phyloP scores from a whole-genome alignment of 305 asterid species.

The Fraxinus latifolia region DNA sequence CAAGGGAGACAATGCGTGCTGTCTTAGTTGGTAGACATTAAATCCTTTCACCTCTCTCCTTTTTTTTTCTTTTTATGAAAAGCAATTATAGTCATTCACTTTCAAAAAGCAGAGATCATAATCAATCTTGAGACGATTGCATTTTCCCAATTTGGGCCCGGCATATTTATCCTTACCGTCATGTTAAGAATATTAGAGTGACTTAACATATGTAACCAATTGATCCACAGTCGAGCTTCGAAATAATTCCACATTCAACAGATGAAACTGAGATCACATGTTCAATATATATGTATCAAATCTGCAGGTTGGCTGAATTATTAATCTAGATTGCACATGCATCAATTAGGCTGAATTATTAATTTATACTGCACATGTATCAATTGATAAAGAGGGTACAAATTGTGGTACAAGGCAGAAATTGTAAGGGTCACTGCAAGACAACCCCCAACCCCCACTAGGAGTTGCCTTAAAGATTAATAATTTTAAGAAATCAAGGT shows the following conservation, averaged over 20 bases:
- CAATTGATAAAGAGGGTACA: neutral
- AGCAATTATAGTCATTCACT: slow-evolving; percentile 37
- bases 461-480: neutral
- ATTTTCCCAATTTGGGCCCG: slow-evolving; percentile 31
- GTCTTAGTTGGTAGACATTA: slow-evolving; percentile 29
- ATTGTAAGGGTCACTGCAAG: neutral
- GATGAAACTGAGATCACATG: neutral
- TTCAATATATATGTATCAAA: neutral
- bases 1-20: slow-evolving; percentile 50
- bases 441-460: neutral
- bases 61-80: slow-evolving; percentile 32
- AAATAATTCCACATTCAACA: neutral
- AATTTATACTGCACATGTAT: slow-evolving; percentile 14
- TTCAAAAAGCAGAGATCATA: slow-evolving; percentile 26
- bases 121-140: slow-evolving; percentile 16
- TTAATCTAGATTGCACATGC: neutral
- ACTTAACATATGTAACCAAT: neutral
- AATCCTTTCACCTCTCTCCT: slow-evolving; percentile 9
- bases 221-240: neutral
- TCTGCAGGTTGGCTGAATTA: neutral
- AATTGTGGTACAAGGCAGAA: neutral
- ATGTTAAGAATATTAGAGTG: neutral
- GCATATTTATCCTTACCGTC: neutral
- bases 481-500: neutral
- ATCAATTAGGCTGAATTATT: neutral